phyloP scores from a whole-genome alignment of 495 filamentous ascomycete species.

The Penicillium taxi region DNA sequence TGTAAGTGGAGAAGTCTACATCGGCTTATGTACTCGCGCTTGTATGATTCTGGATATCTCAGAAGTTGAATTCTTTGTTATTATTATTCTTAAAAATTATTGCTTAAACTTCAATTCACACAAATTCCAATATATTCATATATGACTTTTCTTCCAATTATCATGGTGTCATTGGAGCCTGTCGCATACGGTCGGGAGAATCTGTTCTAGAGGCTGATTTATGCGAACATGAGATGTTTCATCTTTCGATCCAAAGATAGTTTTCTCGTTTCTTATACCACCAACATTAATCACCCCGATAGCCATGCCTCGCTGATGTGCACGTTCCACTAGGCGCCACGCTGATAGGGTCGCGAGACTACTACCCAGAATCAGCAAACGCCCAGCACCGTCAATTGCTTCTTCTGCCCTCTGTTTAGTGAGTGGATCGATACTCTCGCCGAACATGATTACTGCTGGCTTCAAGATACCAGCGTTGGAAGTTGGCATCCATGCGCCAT shows the following conservation, averaged over 20 bases:
- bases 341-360: constrained; percentile 92
- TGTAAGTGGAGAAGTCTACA: constrained; percentile 8
- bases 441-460: constrained; percentile 91
- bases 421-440: constrained; percentile 63
- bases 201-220: constrained; percentile 28
- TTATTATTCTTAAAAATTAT: no score
- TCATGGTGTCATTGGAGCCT: no score
- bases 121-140: no score
- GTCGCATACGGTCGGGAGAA: constrained; percentile 34
- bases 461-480: constrained; percentile 80
- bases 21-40: constrained; percentile 12
- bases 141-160: no score
- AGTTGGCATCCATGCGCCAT: constrained; percentile 66
- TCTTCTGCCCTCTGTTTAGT: constrained; percentile 73
- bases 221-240: constrained; percentile 27
- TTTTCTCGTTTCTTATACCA: constrained; percentile 70
- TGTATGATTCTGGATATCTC: no score
- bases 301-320: constrained; percentile 72
- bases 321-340: constrained; percentile 79
- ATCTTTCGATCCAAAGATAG: constrained; percentile 49
- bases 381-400: constrained; percentile 65
- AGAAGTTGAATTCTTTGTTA: no score
- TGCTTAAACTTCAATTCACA: no score
- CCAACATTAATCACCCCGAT: constrained; percentile 80
- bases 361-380: constrained; percentile 74